Base-by-base conservation (phyloP, 1,139 yeast species). In the Blastobotrys persicus region DNA sequence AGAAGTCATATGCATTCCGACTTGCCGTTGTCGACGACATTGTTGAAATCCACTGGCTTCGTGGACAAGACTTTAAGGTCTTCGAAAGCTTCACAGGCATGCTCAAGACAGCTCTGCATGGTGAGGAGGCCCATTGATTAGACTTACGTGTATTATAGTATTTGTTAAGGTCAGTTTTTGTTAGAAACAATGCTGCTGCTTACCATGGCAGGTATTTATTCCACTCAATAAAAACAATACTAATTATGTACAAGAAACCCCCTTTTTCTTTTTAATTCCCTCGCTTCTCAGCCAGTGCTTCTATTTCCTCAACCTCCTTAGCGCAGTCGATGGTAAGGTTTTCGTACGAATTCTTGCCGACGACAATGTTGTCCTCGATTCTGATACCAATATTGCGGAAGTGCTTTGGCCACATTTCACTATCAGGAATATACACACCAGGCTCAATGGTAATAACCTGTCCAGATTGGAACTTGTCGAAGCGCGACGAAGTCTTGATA, bases 351-450 rank as follows among this genome's bases (percentile, higher is more conserved):
- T 74, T 70, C 31, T 77, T 68, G 0, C 94, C 95, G 26, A 92
- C 83, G 0, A 86, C 92, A 12, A 72, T 76, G 64, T 92, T 92
- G 69, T 94, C 99, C 66, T 94, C 99, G 32, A 94, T 86, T 60
- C 99, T 80, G 20, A 94, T 85, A 1, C 98, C 99, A 52, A 94
- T 85, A 18, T 94, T 94, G 59, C 88, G 85, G 70, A 79, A 91
- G 60, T 81, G 81, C 55, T 78, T 76, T 37, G 98, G 98, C 77
- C 83, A 91, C 54, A 73, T 75, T 52, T 77, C 78, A 56, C 72
- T 71, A 47, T 76, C 72, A 0, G 98, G 98, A 41, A 94, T 79
- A 64, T 92, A 92, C 33, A 92, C 77, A 20, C 98, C 98, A 0
- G 98, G 98, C 64, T 92, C 98, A 31, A 92, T 81, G 1, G 98